Evolutionary conservation across 1,284 basidiomycete genomes (phyloP).

Genomic region (Boletus sp.): DNA sequence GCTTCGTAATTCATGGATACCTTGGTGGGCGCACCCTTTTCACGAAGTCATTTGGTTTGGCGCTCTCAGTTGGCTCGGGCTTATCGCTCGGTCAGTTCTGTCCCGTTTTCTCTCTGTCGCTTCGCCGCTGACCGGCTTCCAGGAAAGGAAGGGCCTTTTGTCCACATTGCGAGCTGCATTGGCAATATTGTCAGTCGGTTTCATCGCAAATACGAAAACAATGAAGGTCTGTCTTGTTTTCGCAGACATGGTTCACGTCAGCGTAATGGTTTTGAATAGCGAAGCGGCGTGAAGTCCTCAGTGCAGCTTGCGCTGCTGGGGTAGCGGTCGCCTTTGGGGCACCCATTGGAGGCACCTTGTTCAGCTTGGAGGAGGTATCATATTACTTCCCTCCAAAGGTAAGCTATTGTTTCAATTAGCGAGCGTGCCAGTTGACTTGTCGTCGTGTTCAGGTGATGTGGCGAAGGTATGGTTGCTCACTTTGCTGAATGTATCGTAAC

Average conservation of each 20-base stretch:
- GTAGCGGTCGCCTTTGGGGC: slow-evolving; percentile 92
- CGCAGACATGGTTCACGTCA: neutral
- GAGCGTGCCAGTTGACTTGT: slow-evolving; percentile 1
- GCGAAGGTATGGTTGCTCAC: slow-evolving; percentile 60
- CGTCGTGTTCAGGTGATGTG: slow-evolving; percentile 62
- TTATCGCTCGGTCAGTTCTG: slow-evolving; percentile 65
- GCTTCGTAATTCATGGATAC: slow-evolving; percentile 98
- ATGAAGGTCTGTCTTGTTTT: slow-evolving; percentile 62
- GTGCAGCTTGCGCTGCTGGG: slow-evolving; percentile 88
- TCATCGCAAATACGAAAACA: slow-evolving; percentile 86
- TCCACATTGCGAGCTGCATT: slow-evolving; percentile 92
- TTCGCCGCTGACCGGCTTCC: slow-evolving; percentile 4
- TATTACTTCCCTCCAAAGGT: slow-evolving; percentile 94
- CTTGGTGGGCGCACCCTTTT: slow-evolving; percentile 87
- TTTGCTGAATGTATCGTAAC: slow-evolving; percentile 3
- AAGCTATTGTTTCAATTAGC: slow-evolving; percentile 15
- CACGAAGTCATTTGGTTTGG: slow-evolving; percentile 88
- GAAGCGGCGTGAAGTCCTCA: slow-evolving; percentile 88
- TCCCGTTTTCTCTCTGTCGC: slow-evolving; percentile 4
- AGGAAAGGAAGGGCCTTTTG: slow-evolving; percentile 93
- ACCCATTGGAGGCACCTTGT: slow-evolving; percentile 89
- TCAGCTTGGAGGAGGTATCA: slow-evolving; percentile 91
- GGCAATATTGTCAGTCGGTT: slow-evolving; percentile 92
- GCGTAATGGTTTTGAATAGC: slow-evolving; percentile 40
- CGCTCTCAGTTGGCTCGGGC: slow-evolving; percentile 88